Percentiles rank a stretch among this genome's conserved stretches.
These are phyloP conservation scores for Pythium chondricola DNA, from an alignment of 352 stramenopile species.

Conservation along the genomic window DNA sequence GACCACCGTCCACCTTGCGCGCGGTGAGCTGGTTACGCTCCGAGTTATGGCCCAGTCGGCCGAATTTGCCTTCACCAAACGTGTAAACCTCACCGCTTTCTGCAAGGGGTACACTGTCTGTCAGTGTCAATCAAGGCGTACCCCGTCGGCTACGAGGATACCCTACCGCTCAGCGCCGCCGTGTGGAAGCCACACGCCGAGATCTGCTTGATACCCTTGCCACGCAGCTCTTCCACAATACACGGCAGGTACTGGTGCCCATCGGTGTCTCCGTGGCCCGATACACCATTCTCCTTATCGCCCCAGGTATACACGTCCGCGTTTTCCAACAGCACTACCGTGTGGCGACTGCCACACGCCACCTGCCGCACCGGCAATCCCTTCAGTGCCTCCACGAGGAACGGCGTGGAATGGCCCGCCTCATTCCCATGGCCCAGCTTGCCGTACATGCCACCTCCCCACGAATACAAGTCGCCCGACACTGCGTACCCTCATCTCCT, in stretches of 20 bases:
- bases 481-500: conserved; percentile 21
- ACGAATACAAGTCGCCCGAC: conserved; percentile 91
- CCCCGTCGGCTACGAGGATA: background rate
- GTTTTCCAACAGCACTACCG: conserved; percentile 85
- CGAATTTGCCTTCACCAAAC: conserved; percentile 90
- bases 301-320: conserved; percentile 93
- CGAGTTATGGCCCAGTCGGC: conserved; percentile 77
- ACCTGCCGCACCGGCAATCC: conserved; percentile 88
- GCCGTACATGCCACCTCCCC: conserved; percentile 94
- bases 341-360: conserved; percentile 93
- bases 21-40: conserved; percentile 78
- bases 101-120: conserved; percentile 5
- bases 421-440: conserved; percentile 93
- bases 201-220: conserved; percentile 86
- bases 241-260: conserved; percentile 94
- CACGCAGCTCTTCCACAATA: conserved; percentile 83
- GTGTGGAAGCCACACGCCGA: conserved; percentile 86
- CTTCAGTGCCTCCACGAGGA: conserved; percentile 92
- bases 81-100: conserved; percentile 92
- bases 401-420: conserved; percentile 90
- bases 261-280: conserved; percentile 91
- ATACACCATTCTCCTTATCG: conserved; percentile 95
- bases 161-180: conserved; percentile 54
- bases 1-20: conserved; percentile 53
- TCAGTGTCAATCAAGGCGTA: background rate